phyloP scores from a whole-genome alignment of 169 alveolate species.

The Plasmodium relictum region DNA sequence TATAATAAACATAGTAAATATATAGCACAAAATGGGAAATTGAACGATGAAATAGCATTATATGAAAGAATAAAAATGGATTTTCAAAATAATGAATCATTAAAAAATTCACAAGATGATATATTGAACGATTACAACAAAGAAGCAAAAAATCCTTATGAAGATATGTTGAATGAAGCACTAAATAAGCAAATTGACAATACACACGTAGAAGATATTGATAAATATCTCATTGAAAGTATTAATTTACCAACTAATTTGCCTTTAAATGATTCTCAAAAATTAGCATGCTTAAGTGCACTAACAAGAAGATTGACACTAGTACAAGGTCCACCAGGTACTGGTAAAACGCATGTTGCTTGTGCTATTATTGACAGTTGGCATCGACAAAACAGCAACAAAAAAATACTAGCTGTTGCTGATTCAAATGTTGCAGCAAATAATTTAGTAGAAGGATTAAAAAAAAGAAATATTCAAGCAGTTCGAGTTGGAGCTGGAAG shows the following conservation, averaged over 20 bases:
- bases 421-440: slow-evolving; percentile 89
- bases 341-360: slow-evolving; percentile 89
- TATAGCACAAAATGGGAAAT: slow-evolving; percentile 70
- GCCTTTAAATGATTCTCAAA: slow-evolving; percentile 83
- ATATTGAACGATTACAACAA: slow-evolving; percentile 51
- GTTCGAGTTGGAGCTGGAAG: slow-evolving; percentile 84
- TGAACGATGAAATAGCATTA: slow-evolving; percentile 54
- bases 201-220: slow-evolving; percentile 55
- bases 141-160: slow-evolving; percentile 72
- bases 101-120: slow-evolving; percentile 55
- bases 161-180: slow-evolving; percentile 59
- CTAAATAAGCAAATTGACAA: slow-evolving; percentile 74
- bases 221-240: slow-evolving; percentile 59
- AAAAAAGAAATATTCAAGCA: slow-evolving; percentile 77
- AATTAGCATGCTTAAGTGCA: slow-evolving; percentile 82
- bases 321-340: slow-evolving; percentile 91
- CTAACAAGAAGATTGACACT: slow-evolving; percentile 80
- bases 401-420: slow-evolving; percentile 86
- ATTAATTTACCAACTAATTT: slow-evolving; percentile 78
- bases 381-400: slow-evolving; percentile 76
- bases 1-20: slow-evolving; percentile 63
- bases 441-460: slow-evolving; percentile 84
- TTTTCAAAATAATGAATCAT: slow-evolving; percentile 43
- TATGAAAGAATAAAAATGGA: slow-evolving; percentile 65
- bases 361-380: slow-evolving; percentile 87